phyloP scores from a whole-genome alignment of 2,329 filamentous ascomycete genomes.

The Penicillium sp. region DNA sequence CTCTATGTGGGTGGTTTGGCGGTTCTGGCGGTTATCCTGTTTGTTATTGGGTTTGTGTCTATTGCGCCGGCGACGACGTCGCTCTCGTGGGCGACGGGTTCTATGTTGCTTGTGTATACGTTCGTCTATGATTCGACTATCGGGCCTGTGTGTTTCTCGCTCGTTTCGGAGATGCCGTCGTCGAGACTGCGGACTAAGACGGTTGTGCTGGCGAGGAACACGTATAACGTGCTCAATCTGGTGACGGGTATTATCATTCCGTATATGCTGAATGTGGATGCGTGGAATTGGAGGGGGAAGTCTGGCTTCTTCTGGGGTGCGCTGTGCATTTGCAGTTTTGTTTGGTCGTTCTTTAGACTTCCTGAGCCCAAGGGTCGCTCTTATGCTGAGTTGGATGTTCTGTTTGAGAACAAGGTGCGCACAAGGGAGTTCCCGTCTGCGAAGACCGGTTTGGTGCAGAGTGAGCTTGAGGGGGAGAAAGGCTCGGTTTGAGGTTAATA shows the following conservation, averaged over 20 bases:
- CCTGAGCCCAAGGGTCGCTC: conserved; percentile 67
- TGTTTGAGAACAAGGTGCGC: conserved; percentile 61
- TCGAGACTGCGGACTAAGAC: conserved; percentile 49
- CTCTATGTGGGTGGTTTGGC: conserved; percentile 29
- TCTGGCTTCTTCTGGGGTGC: conserved; percentile 75
- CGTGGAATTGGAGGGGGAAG: conserved; percentile 74
- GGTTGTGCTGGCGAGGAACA: conserved; percentile 44
- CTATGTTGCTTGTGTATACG: conserved; percentile 46
- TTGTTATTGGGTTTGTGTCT: conserved; percentile 18
- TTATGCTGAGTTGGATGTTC: conserved; percentile 70
- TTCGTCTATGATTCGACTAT: conserved; percentile 49
- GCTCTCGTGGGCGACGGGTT: conserved; percentile 35
- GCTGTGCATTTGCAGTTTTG: conserved; percentile 62
- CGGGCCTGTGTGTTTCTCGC: conserved; percentile 46
- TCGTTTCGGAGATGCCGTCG: conserved; percentile 48
- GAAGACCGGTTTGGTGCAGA: conserved; percentile 27
- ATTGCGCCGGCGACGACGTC: conserved; percentile 16
- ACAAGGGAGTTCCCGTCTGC: conserved; percentile 59
- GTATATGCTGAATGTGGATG: conserved; percentile 76
- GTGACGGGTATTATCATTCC: conserved; percentile 61
- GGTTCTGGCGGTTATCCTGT: conserved; percentile 10
- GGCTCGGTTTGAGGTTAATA: neutral
- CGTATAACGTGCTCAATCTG: conserved; percentile 40
- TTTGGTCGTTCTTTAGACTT: conserved; percentile 67
- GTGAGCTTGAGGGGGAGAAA: conserved; percentile 1